These are phyloP conservation scores for Podaxis sp. DNA, from an alignment of 768 basidiomycete genomes.

Conservation along the genomic window DNA sequence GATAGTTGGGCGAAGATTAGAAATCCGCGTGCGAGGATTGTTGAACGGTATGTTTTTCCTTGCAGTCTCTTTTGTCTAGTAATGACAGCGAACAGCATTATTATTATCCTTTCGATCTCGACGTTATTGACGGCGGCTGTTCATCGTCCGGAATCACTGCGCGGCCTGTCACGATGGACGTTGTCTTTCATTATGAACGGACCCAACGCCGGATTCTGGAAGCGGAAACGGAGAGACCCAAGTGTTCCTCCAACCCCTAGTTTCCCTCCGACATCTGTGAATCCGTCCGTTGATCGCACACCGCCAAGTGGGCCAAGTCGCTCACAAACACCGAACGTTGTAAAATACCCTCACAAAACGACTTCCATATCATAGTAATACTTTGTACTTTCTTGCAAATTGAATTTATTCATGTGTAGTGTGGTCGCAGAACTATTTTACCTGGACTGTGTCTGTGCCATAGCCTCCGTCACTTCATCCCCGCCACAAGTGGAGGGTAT, in stretches of 20 bases:
- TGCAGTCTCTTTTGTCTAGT: constrained; percentile 4
- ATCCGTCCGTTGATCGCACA: background rate
- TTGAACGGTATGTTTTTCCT: constrained; percentile 52
- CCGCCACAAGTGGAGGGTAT: constrained; percentile 76
- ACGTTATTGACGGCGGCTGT: constrained; percentile 62
- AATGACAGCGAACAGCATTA: constrained; percentile 37
- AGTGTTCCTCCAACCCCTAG: constrained; percentile 29
- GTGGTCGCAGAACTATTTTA: background rate
- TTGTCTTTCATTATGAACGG: constrained; percentile 66
- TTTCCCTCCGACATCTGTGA: constrained; percentile 21
- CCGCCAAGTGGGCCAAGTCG: background rate
- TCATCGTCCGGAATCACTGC: constrained; percentile 62
- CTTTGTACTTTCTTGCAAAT: background rate
- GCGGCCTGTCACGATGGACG: constrained; percentile 75
- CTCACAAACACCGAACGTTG: constrained; percentile 2
- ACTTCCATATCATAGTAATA: background rate
- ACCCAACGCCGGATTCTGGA: constrained; percentile 54
- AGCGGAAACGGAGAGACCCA: constrained; percentile 35
- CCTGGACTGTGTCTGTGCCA: background rate
- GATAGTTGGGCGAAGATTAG: constrained; percentile 49
- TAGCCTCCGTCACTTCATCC: constrained; percentile 40
- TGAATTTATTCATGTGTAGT: background rate
- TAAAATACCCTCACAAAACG: background rate
- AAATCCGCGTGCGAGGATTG: constrained; percentile 35
- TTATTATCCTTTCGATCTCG: constrained; percentile 64